phyloP scores from a whole-genome alignment of 2,329 filamentous ascomycete species.

The Pseudofabraea citricarpa region DNA sequence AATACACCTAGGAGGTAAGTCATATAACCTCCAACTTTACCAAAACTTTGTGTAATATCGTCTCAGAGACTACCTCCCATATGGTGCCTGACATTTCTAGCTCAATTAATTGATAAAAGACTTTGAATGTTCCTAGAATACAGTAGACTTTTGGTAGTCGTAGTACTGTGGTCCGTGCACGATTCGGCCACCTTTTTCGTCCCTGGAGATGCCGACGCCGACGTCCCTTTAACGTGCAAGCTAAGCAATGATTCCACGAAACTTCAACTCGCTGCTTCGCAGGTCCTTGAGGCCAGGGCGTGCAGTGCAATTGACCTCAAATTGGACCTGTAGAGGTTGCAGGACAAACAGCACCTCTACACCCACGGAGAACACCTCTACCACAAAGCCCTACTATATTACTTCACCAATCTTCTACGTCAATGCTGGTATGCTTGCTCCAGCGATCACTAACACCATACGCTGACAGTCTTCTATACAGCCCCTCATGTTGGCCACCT shows the following conservation, averaged over 20 bases:
- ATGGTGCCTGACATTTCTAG: too few species aligned
- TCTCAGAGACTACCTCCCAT: too few species aligned
- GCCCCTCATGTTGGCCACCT: conserved; percentile 93
- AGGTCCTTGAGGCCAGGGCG: conserved; percentile 9
- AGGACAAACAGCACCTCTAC: conserved; percentile 4
- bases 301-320: conserved; percentile 4
- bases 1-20: too few species aligned
- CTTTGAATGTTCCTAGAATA: too few species aligned
- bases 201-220: background rate
- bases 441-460: too few species aligned
- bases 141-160: too few species aligned
- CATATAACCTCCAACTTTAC: too few species aligned
- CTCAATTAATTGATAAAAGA: too few species aligned
- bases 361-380: conserved; percentile 6
- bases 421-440: conserved; percentile 69
- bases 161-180: too few species aligned
- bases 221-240: background rate
- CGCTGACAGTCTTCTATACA: background rate
- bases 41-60: too few species aligned
- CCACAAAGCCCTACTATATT: conserved; percentile 82
- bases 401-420: conserved; percentile 99
- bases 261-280: conserved; percentile 12
- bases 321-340: conserved; percentile 22
- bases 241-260: conserved; percentile 17
- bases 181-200: too few species aligned